Evolutionary conservation across 192 early-diverging fungal genomes (phyloP).

Genomic region (Coemansia sp.): DNA sequence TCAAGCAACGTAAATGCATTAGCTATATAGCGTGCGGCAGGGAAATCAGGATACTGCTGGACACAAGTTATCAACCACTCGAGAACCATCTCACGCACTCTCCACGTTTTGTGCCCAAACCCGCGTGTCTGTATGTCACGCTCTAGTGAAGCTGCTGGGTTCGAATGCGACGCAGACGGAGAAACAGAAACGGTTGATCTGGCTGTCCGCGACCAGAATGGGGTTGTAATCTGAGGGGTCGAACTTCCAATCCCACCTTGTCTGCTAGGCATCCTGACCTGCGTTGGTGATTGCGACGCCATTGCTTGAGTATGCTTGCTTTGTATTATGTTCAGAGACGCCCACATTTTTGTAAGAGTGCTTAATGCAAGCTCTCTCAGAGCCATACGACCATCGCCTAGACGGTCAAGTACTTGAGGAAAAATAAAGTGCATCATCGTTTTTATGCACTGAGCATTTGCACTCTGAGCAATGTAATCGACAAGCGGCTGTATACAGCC

Average conservation of each 20-base stretch:
- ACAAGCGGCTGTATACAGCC: constrained; percentile 38
- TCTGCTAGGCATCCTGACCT: not conserved
- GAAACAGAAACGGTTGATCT: constrained; percentile 19
- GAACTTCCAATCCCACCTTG: constrained; percentile 25
- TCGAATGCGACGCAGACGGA: constrained; percentile 36
- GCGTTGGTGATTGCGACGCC: constrained; percentile 18
- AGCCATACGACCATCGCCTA: constrained; percentile 51
- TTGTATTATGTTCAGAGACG: constrained; percentile 19
- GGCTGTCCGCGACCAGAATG: constrained; percentile 25
- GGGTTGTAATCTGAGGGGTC: constrained; percentile 25
- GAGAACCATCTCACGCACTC: constrained; percentile 53
- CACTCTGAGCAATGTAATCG: constrained; percentile 21
- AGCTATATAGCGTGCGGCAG: constrained; percentile 32
- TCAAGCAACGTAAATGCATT: constrained; percentile 38
- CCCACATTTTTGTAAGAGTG: constrained; percentile 44
- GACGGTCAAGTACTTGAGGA: constrained; percentile 44
- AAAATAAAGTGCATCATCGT: constrained; percentile 46
- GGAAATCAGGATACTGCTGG: constrained; percentile 40
- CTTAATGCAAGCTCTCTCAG: constrained; percentile 46
- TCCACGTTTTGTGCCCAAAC: constrained; percentile 49
- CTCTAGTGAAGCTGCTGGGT: constrained; percentile 31
- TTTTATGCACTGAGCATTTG: constrained; percentile 18
- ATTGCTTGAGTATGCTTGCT: not conserved
- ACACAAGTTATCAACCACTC: constrained; percentile 48
- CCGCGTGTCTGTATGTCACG: constrained; percentile 52